Base-by-base conservation (phyloP, 2,329 filamentous ascomycete genomes). In the Microdochium trichocladiopsis region DNA sequence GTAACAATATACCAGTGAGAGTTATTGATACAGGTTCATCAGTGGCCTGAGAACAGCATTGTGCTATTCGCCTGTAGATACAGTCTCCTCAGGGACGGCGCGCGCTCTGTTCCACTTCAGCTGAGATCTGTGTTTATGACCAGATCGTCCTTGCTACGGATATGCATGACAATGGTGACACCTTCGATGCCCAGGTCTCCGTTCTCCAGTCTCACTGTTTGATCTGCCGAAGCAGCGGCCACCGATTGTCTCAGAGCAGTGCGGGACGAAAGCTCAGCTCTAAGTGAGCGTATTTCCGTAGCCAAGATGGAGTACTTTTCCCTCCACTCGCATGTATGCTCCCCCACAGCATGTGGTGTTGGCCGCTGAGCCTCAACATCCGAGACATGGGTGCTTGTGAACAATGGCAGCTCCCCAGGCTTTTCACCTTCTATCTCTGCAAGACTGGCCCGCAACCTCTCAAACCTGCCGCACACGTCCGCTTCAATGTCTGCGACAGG, bases 91-190 rank as follows among this genome's bases (percentile, higher is more conserved):
- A n/a, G n/a, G n/a, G n/a, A n/a, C n/a, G n/a, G n/a, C n/a, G n/a
- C 11, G 8, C 28, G 28, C 28, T 8, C 28, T 8, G 8, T 14
- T 31, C 14, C 28, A 31, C 21, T 4, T 45, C 12, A 45, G 11
- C 41, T 18, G 11, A 78, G 63, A 59, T 78, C 72, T 2, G 76
- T 78, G 51, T 75, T 76, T 58, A 80, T 74, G 48, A 79, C 70
- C 58, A 80, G 57, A 55, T 80, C 76, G 48, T 78, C 75, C 61
- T 69, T 74, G 47, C 71, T 69, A 57, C 63, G 72, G 58, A 76
- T 63, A 61, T 78, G 77, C 62, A 80, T 66, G 48, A 78, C 72
- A 54, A 79, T 73, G 5, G 76, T 79, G 50, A 79, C 60, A 11
- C 75, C 75, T 53, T 76, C 69, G 25, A 79, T 72, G 16, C 70